Evolutionary conservation across 495 filamentous ascomycete genomes (phyloP).

Genomic region (Penicillium pancosmium): DNA sequence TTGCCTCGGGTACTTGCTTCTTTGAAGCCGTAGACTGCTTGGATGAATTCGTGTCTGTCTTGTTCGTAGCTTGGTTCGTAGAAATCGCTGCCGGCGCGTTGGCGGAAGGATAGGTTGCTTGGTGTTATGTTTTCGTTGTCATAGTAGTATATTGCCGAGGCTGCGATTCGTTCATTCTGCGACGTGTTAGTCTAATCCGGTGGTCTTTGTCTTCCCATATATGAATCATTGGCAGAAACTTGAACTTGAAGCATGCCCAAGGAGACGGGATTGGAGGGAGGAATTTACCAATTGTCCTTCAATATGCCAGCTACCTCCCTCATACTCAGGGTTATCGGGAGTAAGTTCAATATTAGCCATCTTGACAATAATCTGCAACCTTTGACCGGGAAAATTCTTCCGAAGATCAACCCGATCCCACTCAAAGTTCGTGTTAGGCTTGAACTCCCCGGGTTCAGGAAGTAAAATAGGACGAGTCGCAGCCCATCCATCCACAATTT

Average conservation of each 20-base stretch:
- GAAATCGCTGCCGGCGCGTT: constrained; percentile 22
- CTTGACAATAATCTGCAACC: constrained; percentile 67
- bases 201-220: no score
- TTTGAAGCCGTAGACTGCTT: constrained; percentile 34
- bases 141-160: constrained; percentile 65
- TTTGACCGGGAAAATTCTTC: constrained; percentile 26
- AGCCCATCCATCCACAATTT: background rate
- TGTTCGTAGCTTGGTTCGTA: constrained; percentile 28
- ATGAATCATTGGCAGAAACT: background rate
- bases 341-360: constrained; percentile 63
- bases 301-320: constrained; percentile 55
- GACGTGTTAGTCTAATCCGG: background rate
- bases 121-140: constrained; percentile 63
- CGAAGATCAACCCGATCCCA: constrained; percentile 26
- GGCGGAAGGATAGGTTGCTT: constrained; percentile 55
- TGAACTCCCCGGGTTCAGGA: constrained; percentile 40
- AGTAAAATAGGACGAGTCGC: constrained; percentile 20
- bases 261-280: no score
- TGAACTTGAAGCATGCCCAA: background rate
- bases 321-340: constrained; percentile 56
- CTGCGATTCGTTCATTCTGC: constrained; percentile 60
- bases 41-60: constrained; percentile 29
- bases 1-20: constrained; percentile 7
- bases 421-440: background rate
- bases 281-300: constrained; percentile 51